phyloP scores from a whole-genome alignment of 2,329 filamentous ascomycete species.

The Metarhizium anisopliae region DNA sequence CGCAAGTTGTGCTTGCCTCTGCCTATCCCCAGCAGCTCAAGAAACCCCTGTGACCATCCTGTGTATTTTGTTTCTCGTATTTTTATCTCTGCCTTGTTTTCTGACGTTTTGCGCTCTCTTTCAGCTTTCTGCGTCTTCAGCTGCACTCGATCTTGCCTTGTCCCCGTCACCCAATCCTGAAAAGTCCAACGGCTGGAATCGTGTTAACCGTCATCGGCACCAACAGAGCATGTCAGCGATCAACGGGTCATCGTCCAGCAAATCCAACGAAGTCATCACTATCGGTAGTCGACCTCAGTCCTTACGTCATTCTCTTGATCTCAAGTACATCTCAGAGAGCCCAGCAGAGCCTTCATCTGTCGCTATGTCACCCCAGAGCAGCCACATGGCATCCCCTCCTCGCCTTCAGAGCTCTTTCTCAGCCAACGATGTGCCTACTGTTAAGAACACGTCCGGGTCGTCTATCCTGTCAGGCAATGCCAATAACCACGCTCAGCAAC shows the following conservation, averaged over 20 bases:
- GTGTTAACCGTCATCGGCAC: conserved; percentile 60
- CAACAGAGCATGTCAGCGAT: conserved; percentile 49
- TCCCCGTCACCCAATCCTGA: conserved; percentile 59
- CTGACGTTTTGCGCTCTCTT: conserved; percentile 24
- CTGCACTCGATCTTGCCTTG: conserved; percentile 70
- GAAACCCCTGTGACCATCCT: background rate
- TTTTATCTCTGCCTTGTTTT: conserved; percentile 11
- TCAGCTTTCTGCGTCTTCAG: conserved; percentile 72
- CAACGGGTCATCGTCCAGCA: conserved; percentile 29
- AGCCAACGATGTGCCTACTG: conserved; percentile 76
- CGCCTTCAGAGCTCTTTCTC: conserved; percentile 86
- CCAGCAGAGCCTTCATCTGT: conserved; percentile 26
- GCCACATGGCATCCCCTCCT: conserved; percentile 53
- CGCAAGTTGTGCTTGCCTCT: conserved; percentile 1
- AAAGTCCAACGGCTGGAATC: conserved; percentile 41
- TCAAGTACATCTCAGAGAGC: conserved; percentile 41
- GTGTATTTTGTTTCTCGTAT: conserved; percentile 9
- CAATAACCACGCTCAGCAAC: conserved; percentile 53
- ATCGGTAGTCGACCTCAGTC: conserved; percentile 39
- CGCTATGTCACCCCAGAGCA: conserved; percentile 38
- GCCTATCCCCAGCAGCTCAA: background rate
- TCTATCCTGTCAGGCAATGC: conserved; percentile 32
- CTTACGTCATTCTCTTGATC: conserved; percentile 49
- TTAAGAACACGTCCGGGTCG: conserved; percentile 58
- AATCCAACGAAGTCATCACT: conserved; percentile 35